phyloP scores from a whole-genome alignment of 305 asterid genomes.

The Stenogyne calaminthoides region DNA sequence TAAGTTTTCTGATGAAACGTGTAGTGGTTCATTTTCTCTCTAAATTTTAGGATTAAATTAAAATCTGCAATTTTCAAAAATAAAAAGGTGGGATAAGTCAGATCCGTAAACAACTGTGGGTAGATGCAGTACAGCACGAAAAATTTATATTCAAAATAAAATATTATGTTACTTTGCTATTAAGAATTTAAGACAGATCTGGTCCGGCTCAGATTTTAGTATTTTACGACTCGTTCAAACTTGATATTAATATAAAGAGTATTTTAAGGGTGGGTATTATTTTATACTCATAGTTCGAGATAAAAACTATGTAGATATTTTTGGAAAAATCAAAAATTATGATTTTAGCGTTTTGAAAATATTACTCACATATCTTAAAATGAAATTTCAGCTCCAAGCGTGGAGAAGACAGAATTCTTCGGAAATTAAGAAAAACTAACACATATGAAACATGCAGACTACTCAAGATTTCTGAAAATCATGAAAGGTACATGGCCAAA shows the following conservation, averaged over 20 bases:
- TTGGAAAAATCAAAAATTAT: constrained; percentile 26
- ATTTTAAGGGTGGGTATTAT: not conserved
- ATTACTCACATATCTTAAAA: not conserved
- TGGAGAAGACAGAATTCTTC: too few species aligned
- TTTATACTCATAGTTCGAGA: constrained; percentile 4
- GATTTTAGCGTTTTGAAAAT: not conserved
- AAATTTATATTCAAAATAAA: not conserved
- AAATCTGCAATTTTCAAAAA: constrained; percentile 21
- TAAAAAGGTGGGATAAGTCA: not conserved
- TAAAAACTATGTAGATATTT: constrained; percentile 34
- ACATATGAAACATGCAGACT: constrained; percentile 18
- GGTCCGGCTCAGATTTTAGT: constrained; percentile 37
- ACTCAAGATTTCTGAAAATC: not conserved
- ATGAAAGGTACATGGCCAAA: not conserved
- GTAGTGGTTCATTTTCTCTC: constrained; percentile 57
- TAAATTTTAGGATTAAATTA: not conserved
- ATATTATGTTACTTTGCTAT: not conserved
- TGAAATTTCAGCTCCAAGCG: too few species aligned
- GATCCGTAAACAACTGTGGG: constrained; percentile 10
- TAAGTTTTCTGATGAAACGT: constrained; percentile 53
- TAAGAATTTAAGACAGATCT: constrained; percentile 44
- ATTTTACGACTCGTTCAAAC: too few species aligned
- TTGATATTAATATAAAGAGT: too few species aligned
- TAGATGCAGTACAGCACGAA: not conserved
- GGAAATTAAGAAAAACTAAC: not conserved